Evolutionary conservation across 2,329 filamentous ascomycete species (phyloP).

Genomic region (Ophiocordyceps polyrhachis-furcata): DNA sequence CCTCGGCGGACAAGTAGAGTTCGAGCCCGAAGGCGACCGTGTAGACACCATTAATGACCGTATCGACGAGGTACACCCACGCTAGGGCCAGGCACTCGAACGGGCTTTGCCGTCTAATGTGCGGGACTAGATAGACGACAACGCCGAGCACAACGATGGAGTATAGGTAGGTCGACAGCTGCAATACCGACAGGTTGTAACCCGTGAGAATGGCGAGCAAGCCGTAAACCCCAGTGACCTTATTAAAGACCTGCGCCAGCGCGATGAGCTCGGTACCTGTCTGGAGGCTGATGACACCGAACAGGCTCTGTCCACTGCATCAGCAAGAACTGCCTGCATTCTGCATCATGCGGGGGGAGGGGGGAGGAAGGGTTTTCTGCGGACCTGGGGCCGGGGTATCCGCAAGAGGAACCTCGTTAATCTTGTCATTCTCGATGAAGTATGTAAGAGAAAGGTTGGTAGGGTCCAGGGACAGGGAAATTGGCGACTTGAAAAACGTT

Average conservation of each 20-base stretch:
- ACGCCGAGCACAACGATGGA: slow-evolving; percentile 52
- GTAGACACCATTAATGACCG: slow-evolving; percentile 62
- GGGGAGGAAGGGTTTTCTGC: slow-evolving; percentile 1
- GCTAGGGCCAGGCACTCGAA: slow-evolving; percentile 66
- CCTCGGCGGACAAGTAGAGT: slow-evolving; percentile 53
- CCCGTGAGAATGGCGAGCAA: slow-evolving; percentile 78
- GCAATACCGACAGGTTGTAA: slow-evolving; percentile 61
- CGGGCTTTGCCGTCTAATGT: slow-evolving; percentile 61
- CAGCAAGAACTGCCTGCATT: background rate
- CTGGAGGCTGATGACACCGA: slow-evolving; percentile 70
- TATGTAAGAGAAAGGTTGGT: background rate
- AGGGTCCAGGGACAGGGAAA: background rate
- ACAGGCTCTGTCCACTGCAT: slow-evolving; percentile 44
- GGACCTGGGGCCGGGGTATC: slow-evolving; percentile 21
- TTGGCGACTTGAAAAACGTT: background rate
- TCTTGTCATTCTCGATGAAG: slow-evolving; percentile 12
- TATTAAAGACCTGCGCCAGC: slow-evolving; percentile 73
- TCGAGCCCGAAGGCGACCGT: slow-evolving; percentile 64
- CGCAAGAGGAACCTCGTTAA: slow-evolving; percentile 19
- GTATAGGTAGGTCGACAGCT: slow-evolving; percentile 85
- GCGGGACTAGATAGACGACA: slow-evolving; percentile 52
- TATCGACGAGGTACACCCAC: slow-evolving; percentile 73
- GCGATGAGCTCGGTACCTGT: slow-evolving; percentile 75
- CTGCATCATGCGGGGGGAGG: background rate
- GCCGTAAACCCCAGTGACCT: slow-evolving; percentile 78